A percentile compares a stretch with the other conserved stretches of the same genome.
These are phyloP conservation scores for bread wheat (Triticum aestivum) DNA, from an alignment of 176 grass and related monocot genomes.

Conservation along the genomic window DNA sequence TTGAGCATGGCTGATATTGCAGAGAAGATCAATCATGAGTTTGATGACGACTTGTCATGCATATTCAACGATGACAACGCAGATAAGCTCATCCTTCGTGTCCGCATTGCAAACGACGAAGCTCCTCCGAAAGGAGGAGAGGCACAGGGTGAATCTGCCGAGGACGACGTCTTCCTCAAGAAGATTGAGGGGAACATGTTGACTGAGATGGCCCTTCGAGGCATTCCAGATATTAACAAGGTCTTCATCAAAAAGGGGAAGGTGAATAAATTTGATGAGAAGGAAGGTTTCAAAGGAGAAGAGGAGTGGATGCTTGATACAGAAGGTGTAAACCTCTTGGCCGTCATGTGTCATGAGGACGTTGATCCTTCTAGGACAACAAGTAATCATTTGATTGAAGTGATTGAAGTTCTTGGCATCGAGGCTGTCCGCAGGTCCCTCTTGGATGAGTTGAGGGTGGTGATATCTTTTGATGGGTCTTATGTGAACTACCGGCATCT, in stretches of 20 bases:
- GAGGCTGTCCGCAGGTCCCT: slow-evolving; percentile 87
- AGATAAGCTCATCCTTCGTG: slow-evolving; percentile 92
- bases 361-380: slow-evolving; percentile 93
- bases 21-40: slow-evolving; percentile 95
- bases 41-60: slow-evolving; percentile 90
- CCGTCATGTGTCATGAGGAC: slow-evolving; percentile 94
- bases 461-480: slow-evolving; percentile 98
- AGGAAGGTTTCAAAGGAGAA: slow-evolving; percentile 69
- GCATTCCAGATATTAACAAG: slow-evolving; percentile 98
- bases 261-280: slow-evolving; percentile 76
- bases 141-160: slow-evolving; percentile 88
- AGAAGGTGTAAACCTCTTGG: slow-evolving; percentile 95
- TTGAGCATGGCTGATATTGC: slow-evolving; percentile 98
- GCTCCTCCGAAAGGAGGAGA: slow-evolving; percentile 69
- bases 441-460: slow-evolving; percentile 85
- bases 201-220: slow-evolving; percentile 96
- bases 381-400: slow-evolving; percentile 97
- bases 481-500: slow-evolving; percentile 95
- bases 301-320: slow-evolving; percentile 98
- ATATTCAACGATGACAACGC: slow-evolving; percentile 99
- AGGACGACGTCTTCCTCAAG: slow-evolving; percentile 92
- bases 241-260: slow-evolving; percentile 90
- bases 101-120: slow-evolving; percentile 95
- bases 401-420: slow-evolving; percentile 96
- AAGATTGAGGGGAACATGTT: slow-evolving; percentile 96